Conservation (phyloP, 768 basidiomycete species). For the Inosperma sp. region DNA sequence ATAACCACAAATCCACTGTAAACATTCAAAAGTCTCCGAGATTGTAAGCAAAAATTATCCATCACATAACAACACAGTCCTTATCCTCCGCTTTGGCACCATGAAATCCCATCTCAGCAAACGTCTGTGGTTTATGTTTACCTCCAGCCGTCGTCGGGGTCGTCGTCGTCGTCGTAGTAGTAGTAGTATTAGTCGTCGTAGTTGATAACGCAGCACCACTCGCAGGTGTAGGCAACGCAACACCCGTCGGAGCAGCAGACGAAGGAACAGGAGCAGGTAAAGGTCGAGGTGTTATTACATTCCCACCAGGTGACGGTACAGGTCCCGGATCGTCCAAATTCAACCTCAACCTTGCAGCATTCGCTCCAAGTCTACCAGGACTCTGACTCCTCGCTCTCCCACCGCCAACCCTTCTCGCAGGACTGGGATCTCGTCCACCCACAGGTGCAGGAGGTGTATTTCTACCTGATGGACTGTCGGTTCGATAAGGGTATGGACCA, state of each 20-base stretch:
- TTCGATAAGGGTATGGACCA: neutral
- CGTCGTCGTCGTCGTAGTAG: conserved; percentile 18
- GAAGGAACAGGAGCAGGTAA: neutral
- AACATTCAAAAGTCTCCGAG: too few species aligned
- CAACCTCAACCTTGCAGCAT: conserved; percentile 17
- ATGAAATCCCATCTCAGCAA: conserved; percentile 91
- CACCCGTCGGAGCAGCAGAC: conserved; percentile 1
- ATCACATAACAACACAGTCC: conserved; percentile 87
- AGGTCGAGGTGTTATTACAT: neutral
- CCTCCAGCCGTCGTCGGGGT: conserved; percentile 16
- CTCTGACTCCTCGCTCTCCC: neutral
- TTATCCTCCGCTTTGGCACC: conserved; percentile 74
- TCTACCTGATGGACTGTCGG: neutral
- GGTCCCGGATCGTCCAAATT: conserved; percentile 15
- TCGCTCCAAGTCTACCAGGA: neutral
- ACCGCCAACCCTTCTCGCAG: too few species aligned
- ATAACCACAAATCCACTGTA: too few species aligned
- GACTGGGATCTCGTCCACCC: neutral
- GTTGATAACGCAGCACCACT: too few species aligned
- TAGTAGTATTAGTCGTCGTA: neutral
- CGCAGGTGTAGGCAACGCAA: too few species aligned
- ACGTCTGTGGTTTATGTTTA: conserved; percentile 58
- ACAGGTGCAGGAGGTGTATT: neutral
- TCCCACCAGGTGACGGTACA: neutral
- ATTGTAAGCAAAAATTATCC: neutral